Conservation (phyloP, 2,329 filamentous ascomycete species). For the Penicillium sp. region DNA sequence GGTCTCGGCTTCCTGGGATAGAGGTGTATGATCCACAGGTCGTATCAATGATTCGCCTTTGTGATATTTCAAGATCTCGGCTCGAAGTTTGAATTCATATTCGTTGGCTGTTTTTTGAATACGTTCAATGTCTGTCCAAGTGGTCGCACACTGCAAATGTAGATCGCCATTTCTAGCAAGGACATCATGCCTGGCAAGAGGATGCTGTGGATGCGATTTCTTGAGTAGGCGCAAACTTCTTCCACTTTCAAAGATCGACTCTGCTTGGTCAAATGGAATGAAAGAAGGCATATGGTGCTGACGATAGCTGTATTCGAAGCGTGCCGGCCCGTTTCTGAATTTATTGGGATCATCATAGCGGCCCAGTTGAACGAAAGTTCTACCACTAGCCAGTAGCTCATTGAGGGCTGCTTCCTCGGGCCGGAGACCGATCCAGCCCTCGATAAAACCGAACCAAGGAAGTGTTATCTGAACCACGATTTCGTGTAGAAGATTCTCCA, state of each 20-base stretch:
- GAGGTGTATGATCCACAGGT: not conserved
- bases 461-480: conserved; percentile 65
- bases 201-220: conserved; percentile 71
- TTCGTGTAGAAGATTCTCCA: conserved; percentile 69
- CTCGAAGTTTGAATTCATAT: conserved; percentile 41
- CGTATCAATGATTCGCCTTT: conserved; percentile 32
- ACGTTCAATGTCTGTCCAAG: conserved; percentile 69
- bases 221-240: conserved; percentile 75
- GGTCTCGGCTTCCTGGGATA: not conserved
- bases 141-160: conserved; percentile 68
- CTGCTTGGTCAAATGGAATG: conserved; percentile 69
- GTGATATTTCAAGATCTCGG: conserved; percentile 45
- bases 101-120: conserved; percentile 64
- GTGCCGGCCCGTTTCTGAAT: conserved; percentile 63
- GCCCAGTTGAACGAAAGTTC: conserved; percentile 66
- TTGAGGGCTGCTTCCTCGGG: conserved; percentile 59
- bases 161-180: conserved; percentile 58
- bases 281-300: conserved; percentile 70
- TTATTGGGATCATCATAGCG: conserved; percentile 64
- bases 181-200: conserved; percentile 61
- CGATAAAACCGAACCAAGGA: conserved; percentile 70
- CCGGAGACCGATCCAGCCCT: conserved; percentile 75
- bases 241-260: conserved; percentile 77
- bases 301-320: conserved; percentile 60
- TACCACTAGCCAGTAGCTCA: conserved; percentile 55